Base-by-base conservation (phyloP, 192 early-diverging fungal genomes). In the Entrophospora sp. region DNA sequence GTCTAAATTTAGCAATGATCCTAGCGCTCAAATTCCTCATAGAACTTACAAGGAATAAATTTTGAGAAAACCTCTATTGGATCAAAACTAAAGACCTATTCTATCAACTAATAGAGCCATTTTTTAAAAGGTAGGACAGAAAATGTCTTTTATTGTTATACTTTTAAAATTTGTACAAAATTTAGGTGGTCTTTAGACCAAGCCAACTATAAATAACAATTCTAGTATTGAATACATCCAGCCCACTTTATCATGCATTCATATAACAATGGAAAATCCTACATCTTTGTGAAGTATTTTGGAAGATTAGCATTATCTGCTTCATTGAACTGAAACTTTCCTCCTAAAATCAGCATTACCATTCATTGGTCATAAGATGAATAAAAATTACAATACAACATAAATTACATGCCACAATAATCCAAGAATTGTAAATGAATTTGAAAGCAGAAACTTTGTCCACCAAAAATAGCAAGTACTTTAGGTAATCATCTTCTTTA, bases 271-370 rank as follows among this genome's bases (percentile, higher is more conserved):
- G 38, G 1, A 3, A 62, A 62, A 43, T 62, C 61, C 22, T 20
- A 0, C 4, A 62, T 62, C 40, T 62, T 35, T 44, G 61, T 28
- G 32, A 62, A 62, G 3, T 62, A 0, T 27, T 1, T 20, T 28
- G 61, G 4, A 28, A 62, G 37, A 62, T 62, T 62, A 3, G 35
- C 4, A 2, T 62, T 62, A 45, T 62, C 3, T 1, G 38, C 61
- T 45, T 62, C 61, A 43, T 62, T 62, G 20, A 62, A 30, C 40
- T n/a, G 10, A 30, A 68, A 68, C 36, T 68, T 68, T 49, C 31
- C 44, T 61, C 14, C 61, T 63, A 63, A 48, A 12, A 63, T 63
- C 34, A 34, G 0, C 37, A 22, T 40, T n/a, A n/a, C n/a, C n/a
- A n/a, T 8, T n/a, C 37, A 60, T 60, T 40, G 40, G 25, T 40